Conservation (phyloP, 1,139 yeast genomes). For the Debaryomyces fabryi region DNA sequence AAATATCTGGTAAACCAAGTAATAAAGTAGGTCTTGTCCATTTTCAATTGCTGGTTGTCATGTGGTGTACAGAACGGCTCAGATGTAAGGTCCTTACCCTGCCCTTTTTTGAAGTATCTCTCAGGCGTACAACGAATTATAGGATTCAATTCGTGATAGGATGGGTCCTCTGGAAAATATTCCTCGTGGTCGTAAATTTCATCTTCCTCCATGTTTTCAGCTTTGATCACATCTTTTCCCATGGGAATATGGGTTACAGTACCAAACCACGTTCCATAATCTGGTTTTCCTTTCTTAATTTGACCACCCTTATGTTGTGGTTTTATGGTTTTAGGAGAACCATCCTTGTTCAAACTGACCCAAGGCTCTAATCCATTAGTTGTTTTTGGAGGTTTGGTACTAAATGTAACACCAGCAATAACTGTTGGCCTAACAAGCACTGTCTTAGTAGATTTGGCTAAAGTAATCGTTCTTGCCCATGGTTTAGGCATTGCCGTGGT, state of each 20-base stretch:
- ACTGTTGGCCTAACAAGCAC: conserved; percentile 83
- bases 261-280: conserved; percentile 76
- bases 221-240: conserved; percentile 62
- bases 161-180: conserved; percentile 64
- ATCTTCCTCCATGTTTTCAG: conserved; percentile 68
- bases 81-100: conserved; percentile 54
- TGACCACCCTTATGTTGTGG: conserved; percentile 76
- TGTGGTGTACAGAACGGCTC: conserved; percentile 85
- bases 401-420: conserved; percentile 78
- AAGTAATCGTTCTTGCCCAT: conserved; percentile 69
- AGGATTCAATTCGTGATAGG: conserved; percentile 73
- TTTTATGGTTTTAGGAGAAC: conserved; percentile 75
- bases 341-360: conserved; percentile 76
- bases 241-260: conserved; percentile 62
- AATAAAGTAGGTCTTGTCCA: conserved; percentile 68
- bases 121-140: conserved; percentile 85
- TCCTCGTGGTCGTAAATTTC: conserved; percentile 57
- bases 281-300: conserved; percentile 67
- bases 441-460: conserved; percentile 41
- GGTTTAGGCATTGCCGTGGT: conserved; percentile 35
- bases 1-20: conserved; percentile 79
- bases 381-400: conserved; percentile 68
- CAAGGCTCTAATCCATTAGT: conserved; percentile 78
- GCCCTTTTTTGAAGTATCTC: conserved; percentile 63
- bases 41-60: conserved; percentile 56